Conservation (phyloP, 495 filamentous ascomycete species). For the Pyronema omphalodes region DNA sequence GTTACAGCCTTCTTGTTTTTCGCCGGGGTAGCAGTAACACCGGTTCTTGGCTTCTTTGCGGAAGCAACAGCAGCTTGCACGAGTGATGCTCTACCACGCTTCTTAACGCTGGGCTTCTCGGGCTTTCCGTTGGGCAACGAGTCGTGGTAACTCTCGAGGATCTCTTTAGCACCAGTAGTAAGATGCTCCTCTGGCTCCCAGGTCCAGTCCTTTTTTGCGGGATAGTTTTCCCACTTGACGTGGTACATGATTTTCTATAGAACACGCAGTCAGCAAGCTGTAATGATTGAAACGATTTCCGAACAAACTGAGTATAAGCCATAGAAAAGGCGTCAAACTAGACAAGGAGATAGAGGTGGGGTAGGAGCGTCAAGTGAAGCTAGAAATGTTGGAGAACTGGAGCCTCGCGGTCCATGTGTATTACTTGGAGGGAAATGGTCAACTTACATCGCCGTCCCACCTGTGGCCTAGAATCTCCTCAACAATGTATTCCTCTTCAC, state of each 20-base stretch:
- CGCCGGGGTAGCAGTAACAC: constrained; percentile 13
- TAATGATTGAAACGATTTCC: background rate
- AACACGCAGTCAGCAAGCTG: background rate
- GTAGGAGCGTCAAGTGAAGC: background rate
- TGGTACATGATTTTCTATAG: constrained; percentile 28
- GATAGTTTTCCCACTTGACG: constrained; percentile 46
- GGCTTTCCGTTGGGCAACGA: constrained; percentile 8
- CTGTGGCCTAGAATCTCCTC: constrained; percentile 38
- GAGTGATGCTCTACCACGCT: constrained; percentile 12
- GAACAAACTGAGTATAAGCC: background rate
- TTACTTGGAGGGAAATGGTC: background rate
- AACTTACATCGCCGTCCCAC: constrained; percentile 30
- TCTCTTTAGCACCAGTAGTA: constrained; percentile 32
- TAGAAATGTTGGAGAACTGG: no score
- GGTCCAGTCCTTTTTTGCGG: constrained; percentile 37
- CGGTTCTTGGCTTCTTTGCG: constrained; percentile 22
- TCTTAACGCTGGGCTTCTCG: constrained; percentile 5
- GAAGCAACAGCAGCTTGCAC: background rate
- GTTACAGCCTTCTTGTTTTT: no score
- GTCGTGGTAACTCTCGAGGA: constrained; percentile 28
- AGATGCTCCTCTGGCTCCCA: constrained; percentile 45
- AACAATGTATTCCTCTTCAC: constrained; percentile 32
- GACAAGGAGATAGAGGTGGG: background rate
- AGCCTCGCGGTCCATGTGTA: background rate
- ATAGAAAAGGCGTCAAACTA: constrained; percentile 17